Conservation (phyloP, 169 alveolate species). For the Cryptosporidium sp. region DNA sequence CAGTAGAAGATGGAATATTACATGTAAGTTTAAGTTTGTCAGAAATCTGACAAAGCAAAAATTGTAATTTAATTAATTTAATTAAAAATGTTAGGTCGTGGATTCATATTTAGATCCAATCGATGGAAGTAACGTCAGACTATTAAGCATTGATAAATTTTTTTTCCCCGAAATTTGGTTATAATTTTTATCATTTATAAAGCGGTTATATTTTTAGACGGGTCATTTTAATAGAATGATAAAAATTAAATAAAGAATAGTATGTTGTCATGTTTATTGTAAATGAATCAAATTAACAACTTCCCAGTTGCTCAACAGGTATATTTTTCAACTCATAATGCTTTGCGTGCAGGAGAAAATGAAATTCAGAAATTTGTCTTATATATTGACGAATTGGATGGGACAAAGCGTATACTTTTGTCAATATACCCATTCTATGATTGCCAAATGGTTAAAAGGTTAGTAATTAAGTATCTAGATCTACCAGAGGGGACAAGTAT, state of each 20-base stretch:
- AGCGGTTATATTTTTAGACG: slow-evolving; percentile 65
- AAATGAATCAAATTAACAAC: slow-evolving; percentile 31
- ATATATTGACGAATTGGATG: slow-evolving; percentile 85
- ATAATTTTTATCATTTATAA: neutral
- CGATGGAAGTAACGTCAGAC: slow-evolving; percentile 29
- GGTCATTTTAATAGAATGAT: slow-evolving; percentile 12
- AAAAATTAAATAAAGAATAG: slow-evolving; percentile 3
- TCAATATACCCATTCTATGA: slow-evolving; percentile 90
- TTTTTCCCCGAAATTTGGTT: slow-evolving; percentile 71
- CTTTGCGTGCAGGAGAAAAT: slow-evolving; percentile 81
- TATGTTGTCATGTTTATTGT: slow-evolving; percentile 35
- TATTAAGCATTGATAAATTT: slow-evolving; percentile 22
- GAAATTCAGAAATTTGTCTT: slow-evolving; percentile 83
- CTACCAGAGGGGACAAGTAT: slow-evolving; percentile 83
- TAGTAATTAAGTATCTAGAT: slow-evolving; percentile 86
- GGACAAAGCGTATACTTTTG: slow-evolving; percentile 84
- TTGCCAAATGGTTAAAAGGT: slow-evolving; percentile 85
- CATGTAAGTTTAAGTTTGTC: slow-evolving; percentile 17
- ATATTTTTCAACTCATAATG: slow-evolving; percentile 88
- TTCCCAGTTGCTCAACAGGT: slow-evolving; percentile 83
- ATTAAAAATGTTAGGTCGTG: slow-evolving; percentile 23
- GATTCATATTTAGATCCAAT: slow-evolving; percentile 69
- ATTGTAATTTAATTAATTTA: neutral
- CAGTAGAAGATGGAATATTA: slow-evolving; percentile 53
- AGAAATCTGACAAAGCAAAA: neutral